phyloP scores from a whole-genome alignment of 2,329 filamentous ascomycete species.

The Venturia aucupariae region DNA sequence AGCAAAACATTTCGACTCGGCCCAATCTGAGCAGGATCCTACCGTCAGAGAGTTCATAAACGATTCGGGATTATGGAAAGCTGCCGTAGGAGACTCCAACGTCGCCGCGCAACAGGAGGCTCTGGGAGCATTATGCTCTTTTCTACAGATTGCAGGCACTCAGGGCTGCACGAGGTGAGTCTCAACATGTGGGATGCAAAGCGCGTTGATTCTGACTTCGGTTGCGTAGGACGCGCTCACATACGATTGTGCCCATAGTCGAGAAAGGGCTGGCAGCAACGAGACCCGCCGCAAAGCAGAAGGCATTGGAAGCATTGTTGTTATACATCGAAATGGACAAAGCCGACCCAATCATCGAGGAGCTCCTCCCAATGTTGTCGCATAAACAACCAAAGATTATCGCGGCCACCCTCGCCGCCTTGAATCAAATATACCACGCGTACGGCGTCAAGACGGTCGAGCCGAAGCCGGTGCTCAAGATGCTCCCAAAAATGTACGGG shows the following conservation, averaged over 20 bases:
- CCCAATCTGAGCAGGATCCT: conserved; percentile 75
- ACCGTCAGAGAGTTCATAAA: conserved; percentile 80
- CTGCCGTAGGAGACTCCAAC: conserved; percentile 85
- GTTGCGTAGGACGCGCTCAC: conserved; percentile 54
- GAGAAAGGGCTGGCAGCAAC: conserved; percentile 89
- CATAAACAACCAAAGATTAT: conserved; percentile 91
- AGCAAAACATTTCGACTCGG: conserved; percentile 73
- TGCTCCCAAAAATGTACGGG: conserved; percentile 80
- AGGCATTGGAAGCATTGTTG: conserved; percentile 74
- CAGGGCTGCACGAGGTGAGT: conserved; percentile 62
- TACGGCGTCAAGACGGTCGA: conserved; percentile 93
- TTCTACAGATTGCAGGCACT: conserved; percentile 80
- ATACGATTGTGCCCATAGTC: conserved; percentile 68
- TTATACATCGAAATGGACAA: conserved; percentile 86
- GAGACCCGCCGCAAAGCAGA: conserved; percentile 79
- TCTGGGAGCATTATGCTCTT: conserved; percentile 76
- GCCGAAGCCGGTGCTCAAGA: conserved; percentile 82
- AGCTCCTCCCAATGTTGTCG: conserved; percentile 70
- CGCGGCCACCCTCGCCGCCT: conserved; percentile 61
- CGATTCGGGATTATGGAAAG: conserved; percentile 83
- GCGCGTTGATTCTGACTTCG: conserved; percentile 11
- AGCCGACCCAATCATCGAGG: conserved; percentile 77
- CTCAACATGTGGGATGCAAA: not conserved
- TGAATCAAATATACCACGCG: conserved; percentile 81
- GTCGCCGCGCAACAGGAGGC: conserved; percentile 95